phyloP scores from a whole-genome alignment of 257 asterid genomes.

The Petunia axillaris region DNA sequence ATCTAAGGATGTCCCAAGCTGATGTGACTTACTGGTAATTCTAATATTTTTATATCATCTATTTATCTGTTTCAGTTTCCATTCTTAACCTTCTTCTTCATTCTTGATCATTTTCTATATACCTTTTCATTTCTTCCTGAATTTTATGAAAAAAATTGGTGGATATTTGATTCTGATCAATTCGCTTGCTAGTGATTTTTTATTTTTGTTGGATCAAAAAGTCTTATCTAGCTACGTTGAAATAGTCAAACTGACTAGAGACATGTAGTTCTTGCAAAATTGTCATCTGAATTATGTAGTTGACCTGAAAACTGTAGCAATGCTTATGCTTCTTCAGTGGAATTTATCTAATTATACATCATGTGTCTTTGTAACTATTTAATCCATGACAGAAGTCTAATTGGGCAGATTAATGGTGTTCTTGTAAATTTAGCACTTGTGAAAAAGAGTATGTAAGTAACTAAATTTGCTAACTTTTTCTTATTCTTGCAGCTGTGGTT shows the following conservation, averaged over 20 bases:
- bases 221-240: too few species aligned
- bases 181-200: too few species aligned
- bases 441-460: not conserved
- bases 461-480: slow-evolving; percentile 9
- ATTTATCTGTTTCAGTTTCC: not conserved
- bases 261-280: too few species aligned
- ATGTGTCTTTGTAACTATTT: too few species aligned
- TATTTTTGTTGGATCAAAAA: too few species aligned
- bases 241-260: too few species aligned
- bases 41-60: not conserved
- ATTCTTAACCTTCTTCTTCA: not conserved
- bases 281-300: not conserved
- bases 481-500: slow-evolving; percentile 66
- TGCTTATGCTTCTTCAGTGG: too few species aligned
- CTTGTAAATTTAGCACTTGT: not conserved
- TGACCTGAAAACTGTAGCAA: not conserved
- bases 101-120: not conserved
- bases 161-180: too few species aligned
- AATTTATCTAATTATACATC: too few species aligned
- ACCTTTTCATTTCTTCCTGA: too few species aligned
- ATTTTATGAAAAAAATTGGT: too few species aligned
- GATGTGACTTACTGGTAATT: slow-evolving; percentile 68
- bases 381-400: too few species aligned
- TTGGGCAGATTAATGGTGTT: not conserved
- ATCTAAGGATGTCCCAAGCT: slow-evolving; percentile 58